Conservation (phyloP, 495 filamentous ascomycete species). For the Opeltia flavorubescens region DNA sequence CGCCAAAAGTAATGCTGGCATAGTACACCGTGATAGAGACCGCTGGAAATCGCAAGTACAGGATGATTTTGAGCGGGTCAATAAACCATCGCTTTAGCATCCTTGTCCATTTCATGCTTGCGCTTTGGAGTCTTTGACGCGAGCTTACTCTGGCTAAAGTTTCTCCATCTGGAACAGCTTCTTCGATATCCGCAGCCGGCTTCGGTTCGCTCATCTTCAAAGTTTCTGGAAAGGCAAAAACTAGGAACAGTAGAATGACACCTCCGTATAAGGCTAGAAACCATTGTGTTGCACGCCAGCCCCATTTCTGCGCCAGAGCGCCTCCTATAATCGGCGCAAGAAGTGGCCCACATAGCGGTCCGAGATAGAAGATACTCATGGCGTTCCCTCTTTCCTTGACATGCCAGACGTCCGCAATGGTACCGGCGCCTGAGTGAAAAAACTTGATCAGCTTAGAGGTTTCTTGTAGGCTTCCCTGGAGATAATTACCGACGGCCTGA, state of each 20-base stretch:
- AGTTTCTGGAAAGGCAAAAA: constrained; percentile 55
- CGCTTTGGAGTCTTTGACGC: constrained; percentile 40
- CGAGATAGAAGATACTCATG: constrained; percentile 91
- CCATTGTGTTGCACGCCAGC: constrained; percentile 82
- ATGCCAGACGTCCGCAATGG: constrained; percentile 88
- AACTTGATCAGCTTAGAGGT: too few relatives aligned
- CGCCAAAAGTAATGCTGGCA: constrained; percentile 66
- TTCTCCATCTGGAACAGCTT: constrained; percentile 15
- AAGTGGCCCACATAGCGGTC: constrained; percentile 75
- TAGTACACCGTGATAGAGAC: constrained; percentile 72
- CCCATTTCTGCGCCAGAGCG: constrained; percentile 50
- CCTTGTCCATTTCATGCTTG: constrained; percentile 36
- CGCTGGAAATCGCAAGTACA: constrained; percentile 68
- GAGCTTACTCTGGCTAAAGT: constrained; percentile 46
- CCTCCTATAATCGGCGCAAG: constrained; percentile 82
- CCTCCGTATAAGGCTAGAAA: constrained; percentile 71
- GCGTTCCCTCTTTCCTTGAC: constrained; percentile 62
- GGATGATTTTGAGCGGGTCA: constrained; percentile 66
- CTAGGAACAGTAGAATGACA: constrained; percentile 42
- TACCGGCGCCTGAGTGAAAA: constrained; percentile 90
- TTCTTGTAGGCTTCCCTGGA: too few relatives aligned
- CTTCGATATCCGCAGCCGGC: constrained; percentile 5
- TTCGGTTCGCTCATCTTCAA: constrained; percentile 9
- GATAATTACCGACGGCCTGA: constrained; percentile 47
- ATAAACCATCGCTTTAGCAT: constrained; percentile 53